A percentile compares a stretch with the other conserved stretches of the same genome.
Conservation (phyloP, 495 filamentous ascomycete genomes). For the Staphylotrichum tortipilum region DNA sequence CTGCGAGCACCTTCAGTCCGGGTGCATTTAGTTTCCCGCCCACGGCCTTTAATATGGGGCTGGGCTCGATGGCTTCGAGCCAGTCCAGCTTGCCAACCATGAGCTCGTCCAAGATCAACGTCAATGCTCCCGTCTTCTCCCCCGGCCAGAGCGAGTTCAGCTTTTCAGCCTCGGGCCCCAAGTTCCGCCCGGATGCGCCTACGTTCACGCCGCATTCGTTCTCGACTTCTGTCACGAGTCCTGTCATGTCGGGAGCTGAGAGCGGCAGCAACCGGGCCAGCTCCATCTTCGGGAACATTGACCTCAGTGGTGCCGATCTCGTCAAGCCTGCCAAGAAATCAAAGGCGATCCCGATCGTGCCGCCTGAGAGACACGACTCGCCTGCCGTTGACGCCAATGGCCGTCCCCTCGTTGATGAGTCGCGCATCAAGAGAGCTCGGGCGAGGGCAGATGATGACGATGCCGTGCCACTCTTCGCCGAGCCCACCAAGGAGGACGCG, state of each 20-base stretch:
- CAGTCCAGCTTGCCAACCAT: slow-evolving; percentile 33
- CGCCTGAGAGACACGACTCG: slow-evolving; percentile 46
- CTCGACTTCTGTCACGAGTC: slow-evolving; percentile 30
- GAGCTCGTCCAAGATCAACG: slow-evolving; percentile 50
- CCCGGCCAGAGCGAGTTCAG: slow-evolving; percentile 63
- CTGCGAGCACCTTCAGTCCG: slow-evolving; percentile 52
- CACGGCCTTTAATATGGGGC: slow-evolving; percentile 26
- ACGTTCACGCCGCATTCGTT: slow-evolving; percentile 59
- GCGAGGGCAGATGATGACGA: slow-evolving; percentile 52
- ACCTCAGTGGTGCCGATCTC: slow-evolving; percentile 48
- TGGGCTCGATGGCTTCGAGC: slow-evolving; percentile 27
- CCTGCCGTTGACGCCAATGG: slow-evolving; percentile 38
- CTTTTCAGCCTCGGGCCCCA: slow-evolving; percentile 57
- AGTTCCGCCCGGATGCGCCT: slow-evolving; percentile 75
- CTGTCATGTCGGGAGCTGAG: slow-evolving; percentile 27
- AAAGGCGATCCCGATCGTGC: slow-evolving; percentile 75
- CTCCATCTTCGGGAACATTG: slow-evolving; percentile 69
- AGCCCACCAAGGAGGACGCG: slow-evolving; percentile 26
- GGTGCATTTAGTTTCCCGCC: slow-evolving; percentile 49
- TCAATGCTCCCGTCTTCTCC: slow-evolving; percentile 60
- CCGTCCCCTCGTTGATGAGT: slow-evolving; percentile 42
- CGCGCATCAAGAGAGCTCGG: slow-evolving; percentile 64
- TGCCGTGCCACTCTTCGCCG: slow-evolving; percentile 60
- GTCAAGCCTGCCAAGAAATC: slow-evolving; percentile 57
- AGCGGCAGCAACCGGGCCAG: slow-evolving; percentile 32